Evolutionary conservation across 2,329 filamentous ascomycete genomes (phyloP), one percentile per base, ranked within the genome.

Genomic region (Ceratocystis diversiconidia): DNA sequence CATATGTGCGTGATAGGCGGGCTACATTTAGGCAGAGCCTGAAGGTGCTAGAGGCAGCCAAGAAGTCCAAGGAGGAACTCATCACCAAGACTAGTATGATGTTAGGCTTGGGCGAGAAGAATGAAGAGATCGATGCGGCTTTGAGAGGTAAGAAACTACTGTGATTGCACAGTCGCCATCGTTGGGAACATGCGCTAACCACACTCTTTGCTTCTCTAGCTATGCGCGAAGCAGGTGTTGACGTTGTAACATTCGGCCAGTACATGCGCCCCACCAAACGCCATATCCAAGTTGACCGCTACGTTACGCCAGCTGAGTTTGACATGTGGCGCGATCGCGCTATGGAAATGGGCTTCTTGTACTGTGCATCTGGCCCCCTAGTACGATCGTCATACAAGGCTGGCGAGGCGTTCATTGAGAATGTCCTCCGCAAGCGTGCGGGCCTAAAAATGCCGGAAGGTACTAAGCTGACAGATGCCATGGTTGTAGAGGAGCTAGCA

Each of bases 21-120:
- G 94, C 94, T 0, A 95, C 85, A 5, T 99, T 96, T 78, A 79
- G 88, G 70, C 90, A 95, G 78, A 94, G 88, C 68, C 75, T 97
- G 68, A 79, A 79, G 41, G 92, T 99, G 6, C 77, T 99, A 68
- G 81, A 85, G 66, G 85, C 89, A 46, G 94, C 88, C 36, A 97
- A 99, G 80, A 84, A 83, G 67, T 80, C 81, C 65, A 75, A 79
- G 68, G 83, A 86, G 1, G 83, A 83, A 2, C 82, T 97, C 68
- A 95, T 99, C 71, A 99, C 94, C n/a, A 99, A 99, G 82, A 97
- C 94, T 0, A 96, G 90, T 70, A 85, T 99, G 69, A 99, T 99
- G 94, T 81, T 99, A 28, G 94, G 94, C 3, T 77, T 99, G 4
- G 94, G 94, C 12, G 94, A 99, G 80, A 91, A 86, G 30, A 92